Conservation (phyloP, 345 rosid genomes). For the Firmiana major region DNA sequence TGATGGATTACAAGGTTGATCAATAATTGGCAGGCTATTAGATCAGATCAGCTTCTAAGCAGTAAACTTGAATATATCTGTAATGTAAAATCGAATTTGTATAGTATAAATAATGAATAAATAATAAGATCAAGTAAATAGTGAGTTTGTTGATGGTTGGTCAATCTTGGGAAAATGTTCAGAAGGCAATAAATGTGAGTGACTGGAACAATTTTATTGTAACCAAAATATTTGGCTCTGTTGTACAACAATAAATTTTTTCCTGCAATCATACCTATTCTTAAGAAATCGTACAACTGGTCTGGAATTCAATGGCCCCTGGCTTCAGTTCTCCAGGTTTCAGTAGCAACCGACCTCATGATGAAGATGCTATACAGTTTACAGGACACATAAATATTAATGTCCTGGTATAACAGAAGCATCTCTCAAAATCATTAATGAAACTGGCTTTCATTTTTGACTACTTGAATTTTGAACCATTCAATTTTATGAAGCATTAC, state of each 20-base stretch:
- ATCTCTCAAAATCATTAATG: not conserved
- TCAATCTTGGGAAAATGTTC: not conserved
- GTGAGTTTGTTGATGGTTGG: not conserved
- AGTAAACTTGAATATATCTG: no score
- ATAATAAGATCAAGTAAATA: no score
- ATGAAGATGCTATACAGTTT: not conserved
- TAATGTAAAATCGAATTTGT: no score
- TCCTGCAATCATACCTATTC: not conserved
- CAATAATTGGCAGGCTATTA: not conserved
- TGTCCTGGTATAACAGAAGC: not conserved
- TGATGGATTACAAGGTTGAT: not conserved
- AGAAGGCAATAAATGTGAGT: not conserved
- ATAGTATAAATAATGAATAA: no score
- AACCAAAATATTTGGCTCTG: not conserved
- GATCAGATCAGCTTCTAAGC: not conserved
- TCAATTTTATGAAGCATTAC: no score
- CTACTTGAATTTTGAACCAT: no score
- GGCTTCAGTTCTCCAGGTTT: not conserved
- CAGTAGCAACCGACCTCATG: not conserved
- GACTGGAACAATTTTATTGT: not conserved
- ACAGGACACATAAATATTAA: not conserved
- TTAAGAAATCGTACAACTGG: not conserved
- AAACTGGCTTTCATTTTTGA: not conserved
- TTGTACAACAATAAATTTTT: not conserved
- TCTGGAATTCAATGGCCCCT: not conserved